A percentile compares a stretch with the other conserved stretches of the same genome.
Evolutionary conservation across 805 yeast species (phyloP).

Genomic region (Kluyveromyces starmeri): DNA sequence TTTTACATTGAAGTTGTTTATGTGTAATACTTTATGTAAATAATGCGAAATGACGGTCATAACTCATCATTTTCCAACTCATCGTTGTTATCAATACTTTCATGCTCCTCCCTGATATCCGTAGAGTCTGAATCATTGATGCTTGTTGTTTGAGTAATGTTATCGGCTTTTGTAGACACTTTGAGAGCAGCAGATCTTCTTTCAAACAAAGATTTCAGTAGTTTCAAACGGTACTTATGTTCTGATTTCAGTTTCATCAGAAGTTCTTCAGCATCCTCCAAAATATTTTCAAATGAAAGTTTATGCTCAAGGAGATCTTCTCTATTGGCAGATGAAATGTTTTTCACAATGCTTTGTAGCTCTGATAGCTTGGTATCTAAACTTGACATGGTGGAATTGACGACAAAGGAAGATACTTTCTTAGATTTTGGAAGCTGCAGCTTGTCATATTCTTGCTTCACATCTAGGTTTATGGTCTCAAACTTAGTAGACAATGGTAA

Average conservation of each 20-base stretch:
- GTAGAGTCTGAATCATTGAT: too few species aligned
- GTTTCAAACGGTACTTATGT: constrained; percentile 27
- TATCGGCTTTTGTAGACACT: too few species aligned
- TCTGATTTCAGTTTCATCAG: constrained; percentile 13
- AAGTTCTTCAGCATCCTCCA: constrained; percentile 11
- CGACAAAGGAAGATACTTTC: not conserved
- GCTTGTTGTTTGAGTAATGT: too few species aligned
- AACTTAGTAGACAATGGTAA: constrained; percentile 35
- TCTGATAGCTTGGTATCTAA: too few species aligned
- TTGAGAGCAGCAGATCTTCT: constrained; percentile 19
- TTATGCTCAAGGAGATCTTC: constrained; percentile 28
- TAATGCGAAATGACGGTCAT: not conserved
- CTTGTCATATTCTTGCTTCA: constrained; percentile 41
- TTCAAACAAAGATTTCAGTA: constrained; percentile 19
- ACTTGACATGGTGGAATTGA: too few species aligned
- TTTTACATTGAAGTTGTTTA: too few species aligned
- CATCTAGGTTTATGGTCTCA: constrained; percentile 40
- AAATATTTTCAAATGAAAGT: constrained; percentile 17
- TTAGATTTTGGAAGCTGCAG: constrained; percentile 27
- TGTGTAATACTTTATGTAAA: not conserved
- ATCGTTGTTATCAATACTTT: not conserved
- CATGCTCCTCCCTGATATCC: not conserved
- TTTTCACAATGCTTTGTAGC: not conserved
- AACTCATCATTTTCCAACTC: constrained; percentile 10
- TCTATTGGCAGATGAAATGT: constrained; percentile 9